These are phyloP conservation scores for Oxytropis ochrocephala DNA, from an alignment of 306 rosid species.

Conservation along the genomic window DNA sequence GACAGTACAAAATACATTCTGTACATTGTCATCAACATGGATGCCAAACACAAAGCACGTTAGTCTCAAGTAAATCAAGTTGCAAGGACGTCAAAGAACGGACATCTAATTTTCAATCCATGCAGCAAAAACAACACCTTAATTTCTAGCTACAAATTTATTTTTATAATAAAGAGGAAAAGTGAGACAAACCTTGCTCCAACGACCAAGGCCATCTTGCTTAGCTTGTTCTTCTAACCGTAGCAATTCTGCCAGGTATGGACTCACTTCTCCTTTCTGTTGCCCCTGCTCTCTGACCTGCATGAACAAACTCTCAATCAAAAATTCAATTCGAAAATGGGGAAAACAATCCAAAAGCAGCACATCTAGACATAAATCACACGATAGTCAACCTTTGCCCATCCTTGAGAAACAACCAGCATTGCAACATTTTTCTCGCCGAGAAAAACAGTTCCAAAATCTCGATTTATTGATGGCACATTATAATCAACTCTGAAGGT, in stretches of 20 bases:
- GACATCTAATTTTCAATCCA: not conserved
- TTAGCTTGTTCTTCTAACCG: constrained; percentile 84
- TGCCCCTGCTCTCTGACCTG: constrained; percentile 92
- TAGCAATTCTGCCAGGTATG: constrained; percentile 67
- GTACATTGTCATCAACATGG: not conserved
- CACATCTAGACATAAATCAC: not conserved
- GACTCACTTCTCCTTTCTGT: constrained; percentile 89
- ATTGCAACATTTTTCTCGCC: constrained; percentile 73
- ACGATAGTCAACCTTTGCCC: constrained; percentile 71
- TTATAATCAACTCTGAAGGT: constrained; percentile 78
- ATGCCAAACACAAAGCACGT: not conserved
- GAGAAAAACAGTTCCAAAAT: constrained; percentile 84
- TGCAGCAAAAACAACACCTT: not conserved
- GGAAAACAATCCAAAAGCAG: not conserved
- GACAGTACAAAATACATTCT: not conserved
- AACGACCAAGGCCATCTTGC: constrained; percentile 86
- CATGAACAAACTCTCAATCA: constrained; percentile 18
- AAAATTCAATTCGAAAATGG: not conserved
- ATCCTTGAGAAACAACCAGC: constrained; percentile 82
- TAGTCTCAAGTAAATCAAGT: constrained; percentile 12
- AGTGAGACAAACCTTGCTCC: constrained; percentile 71
- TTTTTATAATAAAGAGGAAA: not conserved
- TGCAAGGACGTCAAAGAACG: not conserved
- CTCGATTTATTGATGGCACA: constrained; percentile 75
- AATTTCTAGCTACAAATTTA: not conserved